Base-by-base conservation (phyloP, 148 eudicot genomes). In the Amaranthus palmeri region DNA sequence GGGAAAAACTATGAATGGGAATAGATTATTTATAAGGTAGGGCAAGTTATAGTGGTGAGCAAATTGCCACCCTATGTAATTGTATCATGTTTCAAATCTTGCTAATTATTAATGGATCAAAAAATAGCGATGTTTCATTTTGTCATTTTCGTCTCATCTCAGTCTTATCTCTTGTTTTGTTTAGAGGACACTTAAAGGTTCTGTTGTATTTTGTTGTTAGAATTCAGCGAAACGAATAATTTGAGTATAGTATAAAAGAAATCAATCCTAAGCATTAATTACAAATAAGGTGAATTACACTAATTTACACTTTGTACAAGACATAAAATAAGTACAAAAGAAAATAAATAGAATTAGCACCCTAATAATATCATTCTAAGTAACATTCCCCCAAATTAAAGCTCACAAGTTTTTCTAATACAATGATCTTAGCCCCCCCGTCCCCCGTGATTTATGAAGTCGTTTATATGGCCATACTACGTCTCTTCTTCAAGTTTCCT, bases 41-140 rank as follows among this genome's bases (percentile, higher is more conserved):
- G 68, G 61, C 42, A 70, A 55, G 55, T 15, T 25, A 15, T 50
- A 73, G 83, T 15, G 83, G 83, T 82, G 82, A 79, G 85, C 82
- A 72, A 82, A 82, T 79, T 82, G 85, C 82, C 85, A 79, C 82
- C 85, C 85, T 79, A 63, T 13, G 55, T 25, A 71, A 65, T 41
- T 74, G 77, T 67, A 67, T 36, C 18, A 7, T 79, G 56, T 54
- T 53, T 44, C 72, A 41, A 25, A 60, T 68, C 55, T 59, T 55
- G 74, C 51, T 51, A 13, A 67, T 55, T 57, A 65, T 74, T 41
- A 74, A 74, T 74, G 74, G 65, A 25, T 25, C 57, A 62, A 63
- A 54, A 54, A 42, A 4, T 53, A 2, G 11, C 45, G 0, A 65
- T n/a, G 36, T 63, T 70, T 54, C 55, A 25, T 9, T 41, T 10